Base-by-base conservation (phyloP, 2,329 filamentous ascomycete species). In the Ophiognomonia clavigignenti-juglandacearum region DNA sequence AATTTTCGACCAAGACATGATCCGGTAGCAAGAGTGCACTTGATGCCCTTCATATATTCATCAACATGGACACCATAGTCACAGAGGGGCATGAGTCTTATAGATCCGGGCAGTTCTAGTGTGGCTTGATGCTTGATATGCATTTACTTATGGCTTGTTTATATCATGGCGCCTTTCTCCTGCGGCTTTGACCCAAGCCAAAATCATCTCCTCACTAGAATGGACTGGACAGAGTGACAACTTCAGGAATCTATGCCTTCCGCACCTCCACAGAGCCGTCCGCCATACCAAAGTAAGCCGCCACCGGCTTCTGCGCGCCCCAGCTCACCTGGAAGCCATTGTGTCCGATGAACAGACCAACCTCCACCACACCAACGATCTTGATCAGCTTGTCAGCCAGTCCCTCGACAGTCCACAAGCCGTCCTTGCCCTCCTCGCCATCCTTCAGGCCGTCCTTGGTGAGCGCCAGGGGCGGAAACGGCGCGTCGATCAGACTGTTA, bases 231-330 rank as follows among this genome's bases (percentile, higher is more conserved):
- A 20, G n/a, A 40, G 22, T 18, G 24, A 10, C 2, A 10, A 5
- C 1, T 23, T 20, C n/a, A 5, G 22, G 26, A 35, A 18, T 39
- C 29, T 22, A 23, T 11, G 47, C 47, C 31, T 35, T 50, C 47
- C 32, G 45, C 51, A 84, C 71, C 58, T 83, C 69, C 13, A 87
- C 83, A 10, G 72, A 74, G 4, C 87, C 87, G 60, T 88, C 86
- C 37, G 85, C 79, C 81, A 93, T 87, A 29, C 93, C 93, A 68
- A 97, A 98, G 70, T 97, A 98, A 20, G 89, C 91, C 23, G 90
- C 90, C 11, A 96, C 78, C 0, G 93, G 93, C 70, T 92, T 95
- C 70, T 96, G 89, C 1, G 88, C 90, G 39, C 86, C 85, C 39
- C 81, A 75, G 72, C 59, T 74, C 68, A 77, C 78, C 64, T 95